Evolutionary conservation across 2,329 filamentous ascomycete species (phyloP).

Genomic region (Fusarium armeniacum): DNA sequence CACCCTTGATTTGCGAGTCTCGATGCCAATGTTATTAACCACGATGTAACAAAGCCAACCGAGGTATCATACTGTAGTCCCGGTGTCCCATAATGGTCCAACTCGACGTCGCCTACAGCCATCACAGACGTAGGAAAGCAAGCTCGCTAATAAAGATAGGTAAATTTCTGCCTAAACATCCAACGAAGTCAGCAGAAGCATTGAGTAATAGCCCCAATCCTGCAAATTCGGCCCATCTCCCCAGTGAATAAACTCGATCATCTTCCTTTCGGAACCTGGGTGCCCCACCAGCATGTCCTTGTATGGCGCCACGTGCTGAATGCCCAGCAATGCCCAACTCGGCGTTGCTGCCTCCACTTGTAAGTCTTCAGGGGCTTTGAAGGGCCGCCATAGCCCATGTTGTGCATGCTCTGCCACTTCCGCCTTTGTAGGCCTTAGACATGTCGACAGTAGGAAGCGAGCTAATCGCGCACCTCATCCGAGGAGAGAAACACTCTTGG

Average conservation of each 20-base stretch:
- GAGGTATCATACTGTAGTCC: slow-evolving; percentile 11
- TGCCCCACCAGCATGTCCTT: slow-evolving; percentile 45
- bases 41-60: slow-evolving; percentile 19
- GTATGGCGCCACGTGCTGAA: slow-evolving; percentile 51
- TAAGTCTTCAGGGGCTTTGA: slow-evolving; percentile 23
- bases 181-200: slow-evolving; percentile 15
- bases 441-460: slow-evolving; percentile 13
- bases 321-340: slow-evolving; percentile 45
- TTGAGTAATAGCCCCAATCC: slow-evolving; percentile 14
- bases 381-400: slow-evolving; percentile 19
- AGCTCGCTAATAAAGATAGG: slow-evolving; percentile 12
- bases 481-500: slow-evolving; percentile 23
- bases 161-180: slow-evolving; percentile 34
- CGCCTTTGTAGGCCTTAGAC: slow-evolving; percentile 10
- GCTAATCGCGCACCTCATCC: slow-evolving; percentile 31
- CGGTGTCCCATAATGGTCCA: neutral
- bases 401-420: slow-evolving; percentile 28
- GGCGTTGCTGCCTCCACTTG: slow-evolving; percentile 32
- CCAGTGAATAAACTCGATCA: slow-evolving; percentile 38
- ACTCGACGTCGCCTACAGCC: slow-evolving; percentile 2
- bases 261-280: slow-evolving; percentile 31
- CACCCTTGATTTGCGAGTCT: slow-evolving; percentile 16
- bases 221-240: slow-evolving; percentile 16
- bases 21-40: slow-evolving; percentile 18
- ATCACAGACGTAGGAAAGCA: slow-evolving; percentile 8